These are phyloP conservation scores for Penicillium pulvis DNA, from an alignment of 495 filamentous ascomycete genomes.

Conservation along the genomic window DNA sequence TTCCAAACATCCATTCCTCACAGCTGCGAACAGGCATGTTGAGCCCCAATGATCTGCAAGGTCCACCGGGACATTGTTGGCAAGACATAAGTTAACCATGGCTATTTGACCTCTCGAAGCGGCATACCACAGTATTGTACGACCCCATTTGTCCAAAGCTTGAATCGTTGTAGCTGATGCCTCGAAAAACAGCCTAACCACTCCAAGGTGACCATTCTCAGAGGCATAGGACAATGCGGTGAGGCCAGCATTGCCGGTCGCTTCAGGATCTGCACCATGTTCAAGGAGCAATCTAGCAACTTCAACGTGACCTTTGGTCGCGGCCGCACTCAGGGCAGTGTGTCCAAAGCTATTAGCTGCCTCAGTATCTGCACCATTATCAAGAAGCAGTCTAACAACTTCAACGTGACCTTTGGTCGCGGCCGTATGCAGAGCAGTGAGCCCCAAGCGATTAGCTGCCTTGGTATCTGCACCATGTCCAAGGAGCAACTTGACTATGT, in stretches of 20 bases:
- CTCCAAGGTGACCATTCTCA: not conserved
- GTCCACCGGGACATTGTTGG: not conserved
- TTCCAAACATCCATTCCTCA: not conserved
- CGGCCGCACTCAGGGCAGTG: not conserved
- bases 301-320: not conserved
- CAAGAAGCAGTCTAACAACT: slow-evolving; percentile 2
- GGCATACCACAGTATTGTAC: not conserved
- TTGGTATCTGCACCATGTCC: too few relatives aligned
- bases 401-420: not conserved
- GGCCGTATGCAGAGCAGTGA: not conserved
- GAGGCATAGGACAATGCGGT: not conserved
- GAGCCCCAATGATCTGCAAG: not conserved
- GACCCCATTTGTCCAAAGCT: not conserved
- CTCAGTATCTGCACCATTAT: not conserved
- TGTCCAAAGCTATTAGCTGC: not conserved
- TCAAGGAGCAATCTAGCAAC: slow-evolving; percentile 2
- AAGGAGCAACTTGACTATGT: not conserved
- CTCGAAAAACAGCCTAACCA: slow-evolving; percentile 1
- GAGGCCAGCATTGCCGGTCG: not conserved
- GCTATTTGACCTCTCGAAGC: not conserved
- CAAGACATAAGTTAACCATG: not conserved
- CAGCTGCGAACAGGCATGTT: not conserved
- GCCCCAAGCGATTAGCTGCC: not conserved
- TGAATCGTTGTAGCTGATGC: not conserved
- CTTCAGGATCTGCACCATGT: not conserved